phyloP scores from a whole-genome alignment of 1,284 basidiomycete genomes.

The Fereydounia khargensis region DNA sequence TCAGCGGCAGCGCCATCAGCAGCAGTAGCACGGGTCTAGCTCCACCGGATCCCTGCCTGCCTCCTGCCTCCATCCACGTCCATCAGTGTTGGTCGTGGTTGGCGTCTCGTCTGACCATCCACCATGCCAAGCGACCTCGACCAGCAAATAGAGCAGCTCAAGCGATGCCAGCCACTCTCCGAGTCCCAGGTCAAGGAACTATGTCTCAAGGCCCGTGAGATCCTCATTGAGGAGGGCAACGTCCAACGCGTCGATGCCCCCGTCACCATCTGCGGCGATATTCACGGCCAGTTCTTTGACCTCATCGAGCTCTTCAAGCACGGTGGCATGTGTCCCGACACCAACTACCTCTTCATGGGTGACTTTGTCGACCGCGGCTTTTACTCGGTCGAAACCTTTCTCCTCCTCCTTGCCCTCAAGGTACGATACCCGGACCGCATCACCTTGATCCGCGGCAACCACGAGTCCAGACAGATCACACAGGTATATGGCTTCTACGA shows the following conservation, averaged over 20 bases:
- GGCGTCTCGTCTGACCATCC: no score
- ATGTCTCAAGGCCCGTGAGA: conserved; percentile 91
- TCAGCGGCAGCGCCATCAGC: background rate
- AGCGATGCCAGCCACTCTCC: conserved; percentile 45
- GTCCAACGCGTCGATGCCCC: conserved; percentile 94
- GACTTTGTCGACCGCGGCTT: conserved; percentile 70
- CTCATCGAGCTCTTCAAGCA: conserved; percentile 94
- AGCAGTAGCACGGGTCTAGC: background rate
- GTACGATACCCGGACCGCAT: conserved; percentile 97
- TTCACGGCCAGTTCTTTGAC: conserved; percentile 97
- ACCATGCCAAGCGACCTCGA: conserved; percentile 42
- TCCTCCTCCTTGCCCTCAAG: conserved; percentile 89
- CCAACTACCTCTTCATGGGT: conserved; percentile 99
- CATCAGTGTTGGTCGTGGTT: no score
- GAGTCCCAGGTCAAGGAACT: conserved; percentile 60
- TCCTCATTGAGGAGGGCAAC: conserved; percentile 90
- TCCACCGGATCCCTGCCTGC: conserved; percentile 4
- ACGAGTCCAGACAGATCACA: conserved; percentile 91
- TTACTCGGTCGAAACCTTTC: conserved; percentile 95
- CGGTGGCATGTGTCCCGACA: conserved; percentile 90
- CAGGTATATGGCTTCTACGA: conserved; percentile 99
- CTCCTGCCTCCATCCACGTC: conserved; percentile 1
- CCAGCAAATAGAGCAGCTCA: conserved; percentile 50
- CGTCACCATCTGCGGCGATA: conserved; percentile 97
- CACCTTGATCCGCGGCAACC: conserved; percentile 94